Evolutionary conservation across 495 filamentous ascomycete genomes (phyloP), one percentile per base, ranked within the genome.

Genomic region (Neurospora africana): DNA sequence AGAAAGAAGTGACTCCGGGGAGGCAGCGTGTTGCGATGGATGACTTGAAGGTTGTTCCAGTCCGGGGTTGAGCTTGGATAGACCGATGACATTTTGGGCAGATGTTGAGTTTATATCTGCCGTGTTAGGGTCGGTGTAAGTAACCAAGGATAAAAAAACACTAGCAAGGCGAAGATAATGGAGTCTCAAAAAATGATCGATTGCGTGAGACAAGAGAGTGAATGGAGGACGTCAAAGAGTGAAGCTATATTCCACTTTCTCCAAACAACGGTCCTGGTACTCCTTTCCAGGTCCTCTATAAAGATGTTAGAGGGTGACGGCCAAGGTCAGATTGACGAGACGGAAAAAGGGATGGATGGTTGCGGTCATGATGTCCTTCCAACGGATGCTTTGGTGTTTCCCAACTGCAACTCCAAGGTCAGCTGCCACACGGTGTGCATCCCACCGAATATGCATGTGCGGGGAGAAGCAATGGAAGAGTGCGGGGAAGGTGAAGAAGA

Each of bases 11-110:
- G 86, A 19, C 86, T 83, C 21, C 89, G 86, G n/a, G 90, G 84
- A 69, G 86, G 84, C 6, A 91, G 80, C 5, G 86, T 88, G 75
- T 91, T 91, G 69, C 86, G 84, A 72, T 90, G 88, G 74, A 92
- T 83, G 69, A 92, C 82, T 35, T 83, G 75, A 68, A 87, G 82
- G 75, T 89, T 89, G 76, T 84, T 86, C 87, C 87, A 90, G 74
- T 90, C 87, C 0, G 87, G 86, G 7, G 74, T 69, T n/a, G 75
- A 71, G 17, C 44, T 67, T 5, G 78, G 78, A 58, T 23, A 71
- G 17, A n/a, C 9, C 9, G 15, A 61, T 4, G 53, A 8, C 53
- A 61, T 61, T 15, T 61, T 61, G 53, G 23, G 23, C 21, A 61
- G 53, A 5, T 30, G 23, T 61, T 61, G 37, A 38, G 23, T 17